phyloP scores from a whole-genome alignment of 129 eudicot genomes.

The Lactuca sativa region DNA sequence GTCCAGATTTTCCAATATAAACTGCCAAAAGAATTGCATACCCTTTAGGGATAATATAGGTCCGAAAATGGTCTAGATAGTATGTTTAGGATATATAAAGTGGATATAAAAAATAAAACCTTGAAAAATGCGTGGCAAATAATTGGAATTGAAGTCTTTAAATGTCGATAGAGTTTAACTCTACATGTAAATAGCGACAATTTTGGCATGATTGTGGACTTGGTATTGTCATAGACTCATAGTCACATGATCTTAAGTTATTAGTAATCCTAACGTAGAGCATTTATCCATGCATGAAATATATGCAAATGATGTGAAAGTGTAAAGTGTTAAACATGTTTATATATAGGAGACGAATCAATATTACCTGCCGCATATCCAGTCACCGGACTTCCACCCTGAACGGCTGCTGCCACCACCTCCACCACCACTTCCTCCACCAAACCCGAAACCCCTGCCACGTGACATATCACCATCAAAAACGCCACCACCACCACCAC shows the following conservation, averaged over 20 bases:
- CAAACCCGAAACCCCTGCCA: constrained; percentile 41
- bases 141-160: background rate
- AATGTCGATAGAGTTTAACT: background rate
- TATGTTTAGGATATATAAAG: background rate
- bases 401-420: constrained; percentile 79
- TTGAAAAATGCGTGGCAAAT: background rate
- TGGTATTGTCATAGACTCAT: background rate
- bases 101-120: background rate
- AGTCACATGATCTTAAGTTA: background rate
- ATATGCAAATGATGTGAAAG: background rate
- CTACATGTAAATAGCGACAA: background rate
- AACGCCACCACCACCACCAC: constrained; percentile 25
- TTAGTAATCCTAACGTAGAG: background rate
- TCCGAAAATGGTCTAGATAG: background rate
- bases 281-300: constrained; percentile 3
- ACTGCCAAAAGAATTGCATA: background rate
- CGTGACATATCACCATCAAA: constrained; percentile 40
- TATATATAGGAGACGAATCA: background rate
- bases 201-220: background rate
- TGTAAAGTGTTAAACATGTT: background rate
- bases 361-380: constrained; percentile 84
- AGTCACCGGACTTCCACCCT: constrained; percentile 71
- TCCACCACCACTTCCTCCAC: constrained; percentile 42
- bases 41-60: background rate
- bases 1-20: background rate